A percentile compares a stretch with the other conserved stretches of the same genome.
These are phyloP conservation scores for Hygrophorus pudorinus DNA, from an alignment of 768 basidiomycete genomes.

Conservation along the genomic window DNA sequence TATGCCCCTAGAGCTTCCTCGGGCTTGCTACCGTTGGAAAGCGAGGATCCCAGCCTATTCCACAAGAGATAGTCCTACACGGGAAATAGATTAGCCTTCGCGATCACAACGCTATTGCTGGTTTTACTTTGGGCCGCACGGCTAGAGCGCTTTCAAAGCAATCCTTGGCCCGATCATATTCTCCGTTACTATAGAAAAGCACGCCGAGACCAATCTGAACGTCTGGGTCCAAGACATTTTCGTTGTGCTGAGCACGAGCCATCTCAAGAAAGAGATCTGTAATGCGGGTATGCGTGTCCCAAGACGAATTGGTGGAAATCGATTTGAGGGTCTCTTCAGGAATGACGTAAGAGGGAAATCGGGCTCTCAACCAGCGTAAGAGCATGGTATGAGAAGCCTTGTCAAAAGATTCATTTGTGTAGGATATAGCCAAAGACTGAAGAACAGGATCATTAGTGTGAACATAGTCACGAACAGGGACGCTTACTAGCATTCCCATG, in stretches of 20 bases:
- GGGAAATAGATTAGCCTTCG: slow-evolving; percentile 1
- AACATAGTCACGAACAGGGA: background rate
- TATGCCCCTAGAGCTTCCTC: slow-evolving; percentile 91
- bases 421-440: slow-evolving; percentile 91
- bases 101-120: background rate
- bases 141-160: slow-evolving; percentile 88
- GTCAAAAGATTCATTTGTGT: slow-evolving; percentile 90
- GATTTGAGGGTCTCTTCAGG: slow-evolving; percentile 47
- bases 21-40: slow-evolving; percentile 90
- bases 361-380: slow-evolving; percentile 71
- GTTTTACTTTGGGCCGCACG: slow-evolving; percentile 51
- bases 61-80: slow-evolving; percentile 81
- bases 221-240: slow-evolving; percentile 72
- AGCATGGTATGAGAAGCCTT: slow-evolving; percentile 79
- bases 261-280: slow-evolving; percentile 77
- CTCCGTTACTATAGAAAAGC: slow-evolving; percentile 78
- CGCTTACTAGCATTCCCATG: slow-evolving; percentile 64
- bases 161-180: slow-evolving; percentile 86
- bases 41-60: slow-evolving; percentile 90
- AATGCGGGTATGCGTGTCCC: slow-evolving; percentile 75
- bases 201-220: slow-evolving; percentile 92
- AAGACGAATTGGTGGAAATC: slow-evolving; percentile 47
- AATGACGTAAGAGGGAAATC: slow-evolving; percentile 47
- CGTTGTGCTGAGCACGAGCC: slow-evolving; percentile 72
- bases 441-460: slow-evolving; percentile 6